Conservation (phyloP, 805 yeast species). For the Cyberlindnera mississippiensis region DNA sequence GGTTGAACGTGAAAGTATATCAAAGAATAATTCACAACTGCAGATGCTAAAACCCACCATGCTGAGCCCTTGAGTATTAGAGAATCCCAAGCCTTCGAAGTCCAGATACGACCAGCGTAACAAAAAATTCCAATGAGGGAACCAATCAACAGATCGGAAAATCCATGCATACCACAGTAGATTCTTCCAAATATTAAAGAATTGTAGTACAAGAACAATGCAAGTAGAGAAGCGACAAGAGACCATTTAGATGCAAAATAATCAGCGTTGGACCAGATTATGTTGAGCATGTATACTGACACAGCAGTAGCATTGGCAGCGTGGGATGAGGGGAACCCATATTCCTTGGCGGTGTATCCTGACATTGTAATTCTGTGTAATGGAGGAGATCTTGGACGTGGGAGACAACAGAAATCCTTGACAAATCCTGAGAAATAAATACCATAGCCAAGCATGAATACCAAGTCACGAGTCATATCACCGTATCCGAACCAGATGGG, state of each 20-base stretch:
- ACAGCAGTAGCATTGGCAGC: constrained; percentile 93
- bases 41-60: constrained; percentile 33
- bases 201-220: constrained; percentile 45
- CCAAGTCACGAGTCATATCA: constrained; percentile 61
- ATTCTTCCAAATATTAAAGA: constrained; percentile 76
- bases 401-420: constrained; percentile 85
- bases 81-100: constrained; percentile 43
- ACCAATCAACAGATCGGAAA: constrained; percentile 71
- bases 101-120: constrained; percentile 41
- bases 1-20: constrained; percentile 78
- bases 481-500: constrained; percentile 78
- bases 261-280: constrained; percentile 14
- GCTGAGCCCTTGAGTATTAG: constrained; percentile 32
- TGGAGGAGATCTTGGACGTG: constrained; percentile 92
- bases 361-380: constrained; percentile 84
- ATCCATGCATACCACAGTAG: constrained; percentile 98
- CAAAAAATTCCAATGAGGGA: constrained; percentile 54
- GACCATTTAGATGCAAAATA: constrained; percentile 7
- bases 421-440: constrained; percentile 67
- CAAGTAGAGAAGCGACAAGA: constrained; percentile 16
- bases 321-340: constrained; percentile 93
- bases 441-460: constrained; percentile 52
- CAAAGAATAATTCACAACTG: constrained; percentile 41
- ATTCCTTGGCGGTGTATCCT: constrained; percentile 86
- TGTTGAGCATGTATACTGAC: constrained; percentile 43